Conservation (phyloP, 441 rosid species). For the Gossypium davidsonii region DNA sequence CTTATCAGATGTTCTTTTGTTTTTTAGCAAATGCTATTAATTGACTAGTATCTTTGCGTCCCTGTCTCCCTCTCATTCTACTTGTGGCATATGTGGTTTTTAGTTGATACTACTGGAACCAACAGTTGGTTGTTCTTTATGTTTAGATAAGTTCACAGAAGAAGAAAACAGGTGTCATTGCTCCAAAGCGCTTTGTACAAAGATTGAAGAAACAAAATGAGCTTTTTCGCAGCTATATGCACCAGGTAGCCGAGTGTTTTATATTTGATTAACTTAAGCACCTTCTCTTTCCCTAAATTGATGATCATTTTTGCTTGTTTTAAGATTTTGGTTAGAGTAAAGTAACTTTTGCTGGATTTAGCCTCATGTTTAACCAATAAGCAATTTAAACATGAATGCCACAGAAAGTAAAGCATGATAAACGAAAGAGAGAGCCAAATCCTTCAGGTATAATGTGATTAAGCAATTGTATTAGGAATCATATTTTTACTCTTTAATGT, state of each 20-base stretch:
- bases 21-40: background rate
- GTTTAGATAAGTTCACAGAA: conserved; percentile 89
- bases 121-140: conserved; percentile 16
- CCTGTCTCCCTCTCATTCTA: background rate
- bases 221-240: conserved; percentile 97
- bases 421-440: background rate
- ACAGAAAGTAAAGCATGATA: background rate
- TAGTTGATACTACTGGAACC: conserved; percentile 15
- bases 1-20: background rate
- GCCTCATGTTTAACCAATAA: background rate
- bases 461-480: background rate
- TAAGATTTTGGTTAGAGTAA: background rate
- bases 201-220: conserved; percentile 98
- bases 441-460: background rate
- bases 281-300: background rate
- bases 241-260: conserved; percentile 51
- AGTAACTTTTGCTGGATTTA: background rate
- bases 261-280: background rate
- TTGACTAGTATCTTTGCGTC: background rate
- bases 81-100: background rate
- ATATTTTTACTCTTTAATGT: background rate
- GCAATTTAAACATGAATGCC: background rate
- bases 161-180: conserved; percentile 97
- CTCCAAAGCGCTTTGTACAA: conserved; percentile 95
- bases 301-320: background rate